These are phyloP conservation scores for Aspergillus asperescens DNA, from an alignment of 495 filamentous ascomycete genomes.

Conservation along the genomic window DNA sequence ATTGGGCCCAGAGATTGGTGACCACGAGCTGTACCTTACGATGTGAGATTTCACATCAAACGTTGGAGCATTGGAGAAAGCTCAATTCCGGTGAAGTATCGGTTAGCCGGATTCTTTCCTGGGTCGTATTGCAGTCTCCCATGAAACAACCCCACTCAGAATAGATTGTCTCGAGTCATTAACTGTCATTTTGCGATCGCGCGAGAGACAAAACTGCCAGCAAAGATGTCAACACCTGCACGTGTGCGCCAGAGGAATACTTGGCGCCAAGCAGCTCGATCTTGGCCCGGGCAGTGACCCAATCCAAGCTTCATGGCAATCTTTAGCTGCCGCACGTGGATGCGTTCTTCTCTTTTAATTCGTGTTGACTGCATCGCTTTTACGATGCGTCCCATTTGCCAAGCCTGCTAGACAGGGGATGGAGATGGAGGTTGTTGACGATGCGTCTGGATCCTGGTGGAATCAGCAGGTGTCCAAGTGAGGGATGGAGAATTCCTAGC, in stretches of 20 bases:
- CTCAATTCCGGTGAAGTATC: not conserved
- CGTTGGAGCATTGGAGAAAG: not conserved
- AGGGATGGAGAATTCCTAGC: not conserved
- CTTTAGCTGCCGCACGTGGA: slow-evolving; percentile 10
- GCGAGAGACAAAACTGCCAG: not conserved
- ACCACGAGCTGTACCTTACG: not conserved
- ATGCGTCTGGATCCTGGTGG: not conserved
- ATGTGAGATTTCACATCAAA: not conserved
- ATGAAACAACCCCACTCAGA: slow-evolving; percentile 1
- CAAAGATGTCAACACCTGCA: slow-evolving; percentile 6
- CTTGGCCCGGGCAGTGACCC: slow-evolving; percentile 6
- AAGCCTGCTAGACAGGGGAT: slow-evolving; percentile 9
- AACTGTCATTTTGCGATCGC: not conserved
- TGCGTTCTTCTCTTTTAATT: slow-evolving; percentile 1
- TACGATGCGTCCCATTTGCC: slow-evolving; percentile 9
- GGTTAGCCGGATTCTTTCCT: slow-evolving; percentile 1
- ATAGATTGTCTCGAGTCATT: not conserved
- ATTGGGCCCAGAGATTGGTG: not conserved
- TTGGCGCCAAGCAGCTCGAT: not conserved
- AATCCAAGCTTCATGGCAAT: slow-evolving; percentile 13
- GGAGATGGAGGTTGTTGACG: not conserved
- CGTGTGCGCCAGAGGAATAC: slow-evolving; percentile 11
- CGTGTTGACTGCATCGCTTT: not conserved
- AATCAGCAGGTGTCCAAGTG: not conserved
- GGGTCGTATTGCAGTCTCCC: slow-evolving; percentile 1